phyloP scores from a whole-genome alignment of 306 rosid genomes.

The Fagus crenata region DNA sequence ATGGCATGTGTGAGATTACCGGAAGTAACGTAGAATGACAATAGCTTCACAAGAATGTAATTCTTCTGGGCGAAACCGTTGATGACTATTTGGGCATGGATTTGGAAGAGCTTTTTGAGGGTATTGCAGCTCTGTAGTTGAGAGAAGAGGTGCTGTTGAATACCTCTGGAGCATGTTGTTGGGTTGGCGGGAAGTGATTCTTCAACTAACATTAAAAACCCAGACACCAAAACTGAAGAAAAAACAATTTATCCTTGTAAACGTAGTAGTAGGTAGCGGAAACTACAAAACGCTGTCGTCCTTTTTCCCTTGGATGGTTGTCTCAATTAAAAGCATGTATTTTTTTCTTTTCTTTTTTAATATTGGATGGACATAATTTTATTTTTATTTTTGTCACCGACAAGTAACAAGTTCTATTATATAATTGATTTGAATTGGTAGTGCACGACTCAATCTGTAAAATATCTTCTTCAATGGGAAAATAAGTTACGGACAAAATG shows the following conservation, averaged over 20 bases:
- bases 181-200: slow-evolving; percentile 35
- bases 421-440: too few relatives aligned
- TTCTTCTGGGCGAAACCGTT: slow-evolving; percentile 55
- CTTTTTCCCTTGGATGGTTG: too few relatives aligned
- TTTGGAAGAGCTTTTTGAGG: slow-evolving; percentile 40
- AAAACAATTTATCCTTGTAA: not conserved
- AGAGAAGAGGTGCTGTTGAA: slow-evolving; percentile 47
- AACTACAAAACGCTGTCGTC: too few relatives aligned
- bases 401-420: too few relatives aligned
- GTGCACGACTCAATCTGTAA: too few relatives aligned
- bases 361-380: too few relatives aligned
- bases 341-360: too few relatives aligned
- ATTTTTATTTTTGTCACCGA: too few relatives aligned
- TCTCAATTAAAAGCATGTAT: too few relatives aligned
- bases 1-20: slow-evolving; percentile 39
- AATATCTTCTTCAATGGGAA: too few relatives aligned
- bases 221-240: not conserved
- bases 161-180: slow-evolving; percentile 24
- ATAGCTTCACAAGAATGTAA: slow-evolving; percentile 47
- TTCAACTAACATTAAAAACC: slow-evolving; percentile 31
- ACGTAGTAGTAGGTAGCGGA: too few relatives aligned
- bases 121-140: slow-evolving; percentile 42
- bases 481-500: too few relatives aligned
- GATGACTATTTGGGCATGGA: slow-evolving; percentile 54
- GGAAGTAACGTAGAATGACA: slow-evolving; percentile 47